phyloP scores from a whole-genome alignment of 352 stramenopile species.

The Phytophthora melonis region DNA sequence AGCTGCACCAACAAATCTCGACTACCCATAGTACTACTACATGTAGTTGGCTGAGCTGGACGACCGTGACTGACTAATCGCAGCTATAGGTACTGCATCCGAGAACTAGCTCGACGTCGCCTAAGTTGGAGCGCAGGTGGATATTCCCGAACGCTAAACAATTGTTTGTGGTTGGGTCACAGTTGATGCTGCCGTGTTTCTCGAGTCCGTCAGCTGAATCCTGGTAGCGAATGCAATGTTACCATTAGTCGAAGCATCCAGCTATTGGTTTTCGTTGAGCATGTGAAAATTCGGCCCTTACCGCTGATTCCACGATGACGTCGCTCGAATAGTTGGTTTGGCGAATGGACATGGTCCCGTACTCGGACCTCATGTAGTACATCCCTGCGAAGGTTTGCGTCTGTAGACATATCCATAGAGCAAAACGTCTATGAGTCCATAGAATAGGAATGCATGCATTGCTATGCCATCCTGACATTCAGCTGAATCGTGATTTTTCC shows the following conservation, averaged over 20 bases:
- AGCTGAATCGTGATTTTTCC: conserved; percentile 71
- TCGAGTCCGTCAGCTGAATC: conserved; percentile 40
- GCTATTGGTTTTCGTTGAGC: background rate
- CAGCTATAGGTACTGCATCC: conserved; percentile 77
- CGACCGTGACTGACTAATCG: conserved; percentile 29
- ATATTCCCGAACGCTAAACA: conserved; percentile 75
- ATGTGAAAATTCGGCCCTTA: conserved; percentile 13
- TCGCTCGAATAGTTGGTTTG: conserved; percentile 68
- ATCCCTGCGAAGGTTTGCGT: conserved; percentile 65
- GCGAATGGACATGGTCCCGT: conserved; percentile 66
- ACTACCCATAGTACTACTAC: too few species aligned
- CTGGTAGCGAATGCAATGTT: conserved; percentile 6
- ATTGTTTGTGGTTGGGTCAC: conserved; percentile 50
- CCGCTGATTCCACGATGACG: conserved; percentile 39
- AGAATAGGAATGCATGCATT: background rate
- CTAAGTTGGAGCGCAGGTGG: conserved; percentile 66
- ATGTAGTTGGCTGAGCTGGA: too few species aligned
- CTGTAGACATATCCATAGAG: conserved; percentile 17
- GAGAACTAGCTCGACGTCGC: conserved; percentile 73
- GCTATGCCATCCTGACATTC: conserved; percentile 23
- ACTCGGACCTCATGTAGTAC: conserved; percentile 76
- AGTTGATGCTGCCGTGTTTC: conserved; percentile 76
- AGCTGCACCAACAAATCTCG: too few species aligned
- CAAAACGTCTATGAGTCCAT: background rate
- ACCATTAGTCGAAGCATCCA: background rate